These are phyloP conservation scores for Pichia membranifaciens DNA, from an alignment of 805 yeast species.

Conservation along the genomic window DNA sequence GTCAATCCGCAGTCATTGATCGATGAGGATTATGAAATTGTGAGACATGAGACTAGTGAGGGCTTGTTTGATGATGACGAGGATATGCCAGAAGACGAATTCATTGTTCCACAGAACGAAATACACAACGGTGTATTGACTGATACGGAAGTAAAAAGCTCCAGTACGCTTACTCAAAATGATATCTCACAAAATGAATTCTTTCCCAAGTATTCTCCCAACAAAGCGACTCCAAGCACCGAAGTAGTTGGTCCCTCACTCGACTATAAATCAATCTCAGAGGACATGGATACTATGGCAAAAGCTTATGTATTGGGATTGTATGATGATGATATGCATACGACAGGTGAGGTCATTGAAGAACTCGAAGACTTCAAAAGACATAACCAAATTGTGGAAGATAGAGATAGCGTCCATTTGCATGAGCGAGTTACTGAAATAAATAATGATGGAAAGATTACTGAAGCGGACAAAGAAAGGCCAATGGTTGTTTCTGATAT, in stretches of 20 bases:
- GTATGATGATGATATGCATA: constrained; percentile 54
- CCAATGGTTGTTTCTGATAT: constrained; percentile 38
- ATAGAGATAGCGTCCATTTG: constrained; percentile 18
- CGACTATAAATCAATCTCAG: constrained; percentile 38
- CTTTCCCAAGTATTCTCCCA: constrained; percentile 11
- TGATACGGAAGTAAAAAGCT: no score
- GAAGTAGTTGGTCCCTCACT: constrained; percentile 28
- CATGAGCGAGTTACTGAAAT: constrained; percentile 15
- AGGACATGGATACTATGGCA: constrained; percentile 52
- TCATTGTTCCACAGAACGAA: constrained; percentile 1
- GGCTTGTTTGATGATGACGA: constrained; percentile 20
- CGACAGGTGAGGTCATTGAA: constrained; percentile 52
- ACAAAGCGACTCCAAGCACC: background rate
- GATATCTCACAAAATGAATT: background rate
- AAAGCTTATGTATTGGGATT: constrained; percentile 53
- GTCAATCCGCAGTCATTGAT: constrained; percentile 10
- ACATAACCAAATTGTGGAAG: constrained; percentile 44
- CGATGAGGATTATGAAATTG: constrained; percentile 21
- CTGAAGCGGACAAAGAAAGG: constrained; percentile 31
- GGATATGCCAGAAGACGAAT: constrained; percentile 10
- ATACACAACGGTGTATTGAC: no score
- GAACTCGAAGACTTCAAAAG: constrained; percentile 47
- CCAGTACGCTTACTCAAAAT: no score
- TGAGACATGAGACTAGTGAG: constrained; percentile 18
- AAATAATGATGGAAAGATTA: constrained; percentile 14